Conservation (phyloP, 345 rosid species). For the Hypericum perforatum region DNA sequence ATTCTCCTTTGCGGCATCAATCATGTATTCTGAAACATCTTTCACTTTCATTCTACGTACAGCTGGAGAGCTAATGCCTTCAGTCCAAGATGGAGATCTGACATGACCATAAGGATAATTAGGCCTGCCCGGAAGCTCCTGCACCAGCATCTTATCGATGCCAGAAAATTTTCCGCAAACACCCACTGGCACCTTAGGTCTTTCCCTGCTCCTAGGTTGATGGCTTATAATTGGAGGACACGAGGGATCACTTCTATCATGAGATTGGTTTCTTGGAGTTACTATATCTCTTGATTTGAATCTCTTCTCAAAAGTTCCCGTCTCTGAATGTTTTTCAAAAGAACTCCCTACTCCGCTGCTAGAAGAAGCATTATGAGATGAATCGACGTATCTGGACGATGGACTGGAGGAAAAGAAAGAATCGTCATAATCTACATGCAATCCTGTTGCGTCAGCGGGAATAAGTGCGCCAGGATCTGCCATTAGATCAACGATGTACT, state of each 20-base stretch:
- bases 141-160: conserved; percentile 22
- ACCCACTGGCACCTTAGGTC: conserved; percentile 20
- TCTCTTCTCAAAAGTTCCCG: conserved; percentile 44
- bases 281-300: conserved; percentile 28
- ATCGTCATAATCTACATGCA: conserved; percentile 55
- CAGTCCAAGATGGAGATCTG: conserved; percentile 94
- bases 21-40: conserved; percentile 90
- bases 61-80: conserved; percentile 89
- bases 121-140: conserved; percentile 35
- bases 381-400: conserved; percentile 49
- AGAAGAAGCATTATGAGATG: conserved; percentile 54
- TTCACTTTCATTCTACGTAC: conserved; percentile 77
- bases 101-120: conserved; percentile 45
- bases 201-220: conserved; percentile 26
- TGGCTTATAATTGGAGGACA: conserved; percentile 18
- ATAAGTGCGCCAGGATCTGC: conserved; percentile 95
- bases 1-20: conserved; percentile 93
- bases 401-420: conserved; percentile 57
- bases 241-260: conserved; percentile 27
- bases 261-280: conserved; percentile 31
- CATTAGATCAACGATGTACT: conserved; percentile 92
- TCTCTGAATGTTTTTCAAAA: conserved; percentile 47
- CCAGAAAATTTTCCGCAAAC: conserved; percentile 22
- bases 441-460: conserved; percentile 74
- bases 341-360: conserved; percentile 59